A percentile compares a stretch with the other conserved stretches of the same genome.
Evolutionary conservation across 2,329 filamentous ascomycete species (phyloP).

Genomic region (Diaporthe australafricana): DNA sequence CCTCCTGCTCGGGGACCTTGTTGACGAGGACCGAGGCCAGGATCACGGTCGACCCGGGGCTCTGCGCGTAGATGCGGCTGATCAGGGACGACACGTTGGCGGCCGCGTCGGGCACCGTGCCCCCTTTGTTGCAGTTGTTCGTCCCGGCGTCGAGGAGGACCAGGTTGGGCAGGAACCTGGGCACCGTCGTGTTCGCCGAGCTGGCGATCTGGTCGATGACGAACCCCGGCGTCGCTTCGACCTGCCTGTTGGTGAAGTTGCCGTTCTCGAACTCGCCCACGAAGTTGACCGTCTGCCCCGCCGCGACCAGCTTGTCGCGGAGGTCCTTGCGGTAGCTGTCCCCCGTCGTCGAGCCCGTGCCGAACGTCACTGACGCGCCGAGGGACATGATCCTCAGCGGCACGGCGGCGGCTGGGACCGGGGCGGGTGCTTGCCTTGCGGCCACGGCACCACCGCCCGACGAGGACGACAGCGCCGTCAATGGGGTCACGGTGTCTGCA

Average conservation of each 20-base stretch:
- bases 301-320: constrained; percentile 36
- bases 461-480: background rate
- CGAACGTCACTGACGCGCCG: constrained; percentile 42
- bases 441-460: background rate
- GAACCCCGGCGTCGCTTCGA: constrained; percentile 42
- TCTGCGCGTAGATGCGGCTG: constrained; percentile 38
- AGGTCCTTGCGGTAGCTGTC: constrained; percentile 43
- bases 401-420: background rate
- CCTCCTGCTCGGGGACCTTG: constrained; percentile 39
- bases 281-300: constrained; percentile 40
- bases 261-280: constrained; percentile 41
- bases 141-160: constrained; percentile 42
- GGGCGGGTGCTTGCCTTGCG: constrained; percentile 1
- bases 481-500: constrained; percentile 11
- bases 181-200: constrained; percentile 33
- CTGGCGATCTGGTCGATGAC: constrained; percentile 40
- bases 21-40: constrained; percentile 42
- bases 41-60: constrained; percentile 42
- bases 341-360: constrained; percentile 40
- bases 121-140: constrained; percentile 43
- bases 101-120: constrained; percentile 39
- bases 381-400: constrained; percentile 41
- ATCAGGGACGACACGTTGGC: constrained; percentile 40
- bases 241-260: constrained; percentile 40
- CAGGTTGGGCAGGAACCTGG: constrained; percentile 40